Evolutionary conservation across 2,329 filamentous ascomycete genomes (phyloP).

Genomic region (Thielaviopsis punctulata): DNA sequence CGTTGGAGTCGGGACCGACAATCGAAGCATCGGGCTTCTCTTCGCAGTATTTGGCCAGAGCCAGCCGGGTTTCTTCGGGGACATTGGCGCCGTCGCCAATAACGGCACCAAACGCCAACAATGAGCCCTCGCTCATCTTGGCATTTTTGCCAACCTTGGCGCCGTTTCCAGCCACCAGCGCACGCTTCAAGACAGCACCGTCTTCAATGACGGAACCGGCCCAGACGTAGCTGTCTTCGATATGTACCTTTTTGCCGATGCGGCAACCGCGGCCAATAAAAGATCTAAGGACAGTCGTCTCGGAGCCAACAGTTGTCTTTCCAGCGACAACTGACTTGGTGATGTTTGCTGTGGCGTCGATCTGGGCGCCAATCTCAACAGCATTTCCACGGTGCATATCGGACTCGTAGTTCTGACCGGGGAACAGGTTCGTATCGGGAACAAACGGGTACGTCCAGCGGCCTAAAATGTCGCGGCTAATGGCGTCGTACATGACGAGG

Average conservation of each 20-base stretch:
- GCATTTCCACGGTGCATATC: slow-evolving; percentile 25
- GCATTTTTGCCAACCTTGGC: slow-evolving; percentile 55
- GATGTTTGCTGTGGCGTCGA: slow-evolving; percentile 56
- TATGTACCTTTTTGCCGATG: slow-evolving; percentile 67
- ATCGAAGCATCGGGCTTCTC: slow-evolving; percentile 23
- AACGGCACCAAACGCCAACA: slow-evolving; percentile 64
- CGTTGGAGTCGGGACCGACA: slow-evolving; percentile 34
- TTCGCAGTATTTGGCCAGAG: slow-evolving; percentile 15
- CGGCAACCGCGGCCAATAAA: slow-evolving; percentile 71
- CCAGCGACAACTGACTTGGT: slow-evolving; percentile 59
- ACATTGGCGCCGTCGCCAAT: slow-evolving; percentile 45
- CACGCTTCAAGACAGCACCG: slow-evolving; percentile 48
- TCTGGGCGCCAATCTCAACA: slow-evolving; percentile 52
- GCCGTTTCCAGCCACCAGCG: slow-evolving; percentile 55
- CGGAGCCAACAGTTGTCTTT: slow-evolving; percentile 57
- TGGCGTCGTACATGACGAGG: slow-evolving; percentile 74
- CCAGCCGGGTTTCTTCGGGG: slow-evolving; percentile 19
- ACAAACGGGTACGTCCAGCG: slow-evolving; percentile 80
- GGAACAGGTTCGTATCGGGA: slow-evolving; percentile 72
- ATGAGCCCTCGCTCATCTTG: slow-evolving; percentile 50
- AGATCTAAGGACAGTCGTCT: slow-evolving; percentile 53
- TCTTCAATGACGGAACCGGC: slow-evolving; percentile 66
- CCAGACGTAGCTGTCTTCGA: slow-evolving; percentile 77
- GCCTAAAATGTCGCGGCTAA: slow-evolving; percentile 71
- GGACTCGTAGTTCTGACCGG: slow-evolving; percentile 59